phyloP scores from a whole-genome alignment of 768 basidiomycete species.

The Suillus variegatus region DNA sequence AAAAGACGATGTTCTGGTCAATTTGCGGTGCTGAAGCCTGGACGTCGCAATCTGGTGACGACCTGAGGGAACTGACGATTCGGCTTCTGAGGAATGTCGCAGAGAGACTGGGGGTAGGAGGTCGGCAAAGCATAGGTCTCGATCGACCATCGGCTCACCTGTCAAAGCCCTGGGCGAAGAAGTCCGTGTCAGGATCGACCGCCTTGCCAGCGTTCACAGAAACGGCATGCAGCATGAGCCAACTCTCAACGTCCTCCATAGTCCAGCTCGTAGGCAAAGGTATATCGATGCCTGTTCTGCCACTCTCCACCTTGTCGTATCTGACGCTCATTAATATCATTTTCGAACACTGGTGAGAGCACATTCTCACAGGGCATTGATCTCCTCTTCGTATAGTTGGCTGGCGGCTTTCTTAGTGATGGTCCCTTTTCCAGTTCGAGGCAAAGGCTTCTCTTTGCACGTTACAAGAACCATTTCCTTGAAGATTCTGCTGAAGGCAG shows the following conservation, averaged over 20 bases:
- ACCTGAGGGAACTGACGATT: slow-evolving; percentile 30
- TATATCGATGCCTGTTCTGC: slow-evolving; percentile 19
- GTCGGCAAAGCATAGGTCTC: not conserved
- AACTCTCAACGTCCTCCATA: slow-evolving; percentile 16
- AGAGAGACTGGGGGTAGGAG: slow-evolving; percentile 25
- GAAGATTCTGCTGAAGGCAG: slow-evolving; percentile 45
- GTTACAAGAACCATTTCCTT: slow-evolving; percentile 57
- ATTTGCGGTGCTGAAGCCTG: slow-evolving; percentile 16
- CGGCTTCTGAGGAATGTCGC: slow-evolving; percentile 38
- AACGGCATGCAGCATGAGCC: slow-evolving; percentile 30
- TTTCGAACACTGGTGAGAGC: not conserved
- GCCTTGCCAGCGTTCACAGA: slow-evolving; percentile 10
- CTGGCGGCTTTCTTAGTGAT: slow-evolving; percentile 41
- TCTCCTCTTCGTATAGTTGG: slow-evolving; percentile 43
- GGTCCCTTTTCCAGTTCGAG: slow-evolving; percentile 47
- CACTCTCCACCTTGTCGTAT: slow-evolving; percentile 35
- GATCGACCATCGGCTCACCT: slow-evolving; percentile 17
- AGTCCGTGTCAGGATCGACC: slow-evolving; percentile 15
- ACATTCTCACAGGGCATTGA: slow-evolving; percentile 42
- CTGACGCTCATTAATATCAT: slow-evolving; percentile 17
- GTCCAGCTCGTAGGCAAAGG: slow-evolving; percentile 29
- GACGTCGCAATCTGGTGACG: slow-evolving; percentile 1
- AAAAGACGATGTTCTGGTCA: slow-evolving; percentile 44
- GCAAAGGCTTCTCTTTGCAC: slow-evolving; percentile 41
- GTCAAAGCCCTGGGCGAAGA: slow-evolving; percentile 30